These are phyloP conservation scores for Penicillium sp. DNA, from an alignment of 2,329 filamentous ascomycete genomes.

Conservation along the genomic window DNA sequence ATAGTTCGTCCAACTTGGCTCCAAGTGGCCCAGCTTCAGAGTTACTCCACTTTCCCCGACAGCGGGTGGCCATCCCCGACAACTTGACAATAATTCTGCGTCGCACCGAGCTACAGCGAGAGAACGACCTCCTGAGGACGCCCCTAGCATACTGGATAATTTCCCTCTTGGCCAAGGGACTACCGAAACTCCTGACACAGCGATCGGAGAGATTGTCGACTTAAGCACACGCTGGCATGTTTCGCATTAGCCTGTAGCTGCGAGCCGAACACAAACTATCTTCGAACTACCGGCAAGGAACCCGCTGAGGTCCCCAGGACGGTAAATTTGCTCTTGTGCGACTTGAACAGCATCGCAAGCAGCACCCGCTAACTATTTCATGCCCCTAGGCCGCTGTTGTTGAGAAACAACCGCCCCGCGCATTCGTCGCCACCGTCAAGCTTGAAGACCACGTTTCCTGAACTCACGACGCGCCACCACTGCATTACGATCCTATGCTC, in stretches of 20 bases:
- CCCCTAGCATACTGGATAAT: background rate
- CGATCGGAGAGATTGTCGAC: slow-evolving; percentile 1
- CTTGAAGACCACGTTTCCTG: background rate
- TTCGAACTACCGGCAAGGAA: background rate
- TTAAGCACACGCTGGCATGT: slow-evolving; percentile 12
- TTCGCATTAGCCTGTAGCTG: slow-evolving; percentile 1
- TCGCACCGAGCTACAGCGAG: background rate
- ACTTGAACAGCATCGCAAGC: background rate
- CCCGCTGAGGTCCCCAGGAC: background rate
- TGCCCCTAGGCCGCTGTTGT: background rate
- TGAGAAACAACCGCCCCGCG: background rate
- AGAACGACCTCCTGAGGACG: background rate
- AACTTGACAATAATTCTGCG: slow-evolving; percentile 1
- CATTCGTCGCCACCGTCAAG: background rate
- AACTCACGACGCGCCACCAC: background rate
- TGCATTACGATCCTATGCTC: slow-evolving; percentile 12
- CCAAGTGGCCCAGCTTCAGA: background rate
- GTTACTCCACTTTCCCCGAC: slow-evolving; percentile 7
- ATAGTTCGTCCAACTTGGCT: background rate
- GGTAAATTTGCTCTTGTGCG: background rate
- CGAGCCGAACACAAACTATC: background rate
- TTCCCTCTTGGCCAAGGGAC: background rate
- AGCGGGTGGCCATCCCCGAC: background rate
- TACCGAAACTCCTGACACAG: background rate
- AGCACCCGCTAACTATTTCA: background rate